Conservation (phyloP, 2,329 filamentous ascomycete species). For the Alternaria brassicicola region DNA sequence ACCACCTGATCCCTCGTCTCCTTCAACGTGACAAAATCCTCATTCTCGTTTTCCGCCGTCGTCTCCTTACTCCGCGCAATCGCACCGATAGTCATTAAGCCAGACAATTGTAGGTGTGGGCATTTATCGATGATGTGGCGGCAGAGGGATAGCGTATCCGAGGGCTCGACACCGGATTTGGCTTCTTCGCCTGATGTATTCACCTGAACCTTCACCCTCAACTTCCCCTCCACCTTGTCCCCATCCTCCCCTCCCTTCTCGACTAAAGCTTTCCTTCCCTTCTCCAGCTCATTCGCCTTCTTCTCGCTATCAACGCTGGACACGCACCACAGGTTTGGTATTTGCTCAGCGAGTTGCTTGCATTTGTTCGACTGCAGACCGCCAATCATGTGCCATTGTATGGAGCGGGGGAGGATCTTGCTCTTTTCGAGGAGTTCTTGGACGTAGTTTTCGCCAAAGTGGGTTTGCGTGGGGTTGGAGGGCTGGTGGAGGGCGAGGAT, state of each 20-base stretch:
- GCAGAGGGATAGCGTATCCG: conserved; percentile 68
- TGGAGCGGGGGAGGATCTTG: conserved; percentile 72
- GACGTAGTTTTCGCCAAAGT: conserved; percentile 96
- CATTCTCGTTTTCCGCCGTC: conserved; percentile 78
- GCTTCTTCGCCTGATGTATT: conserved; percentile 89
- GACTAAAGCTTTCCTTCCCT: conserved; percentile 68
- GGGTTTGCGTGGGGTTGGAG: conserved; percentile 58
- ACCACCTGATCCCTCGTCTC: conserved; percentile 74
- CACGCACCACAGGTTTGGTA: conserved; percentile 89
- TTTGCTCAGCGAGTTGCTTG: conserved; percentile 78
- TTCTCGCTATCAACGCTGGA: conserved; percentile 87
- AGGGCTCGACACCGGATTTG: conserved; percentile 82
- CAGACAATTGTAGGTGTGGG: conserved; percentile 74
- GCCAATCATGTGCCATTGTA: conserved; percentile 97
- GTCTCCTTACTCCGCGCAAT: conserved; percentile 82
- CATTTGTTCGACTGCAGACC: conserved; percentile 94
- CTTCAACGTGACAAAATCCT: conserved; percentile 77
- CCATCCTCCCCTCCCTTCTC: conserved; percentile 31
- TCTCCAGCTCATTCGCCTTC: conserved; percentile 83
- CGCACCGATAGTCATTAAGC: conserved; percentile 96
- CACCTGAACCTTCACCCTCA: conserved; percentile 87
- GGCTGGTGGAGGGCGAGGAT: conserved; percentile 79
- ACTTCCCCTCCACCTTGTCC: conserved; percentile 32
- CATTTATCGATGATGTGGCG: conserved; percentile 72
- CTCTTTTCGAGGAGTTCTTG: conserved; percentile 86